A percentile compares a stretch with the other conserved stretches of the same genome.
phyloP scores from a whole-genome alignment of 805 yeast genomes.

The Kluyveromyces wickerhamii region DNA sequence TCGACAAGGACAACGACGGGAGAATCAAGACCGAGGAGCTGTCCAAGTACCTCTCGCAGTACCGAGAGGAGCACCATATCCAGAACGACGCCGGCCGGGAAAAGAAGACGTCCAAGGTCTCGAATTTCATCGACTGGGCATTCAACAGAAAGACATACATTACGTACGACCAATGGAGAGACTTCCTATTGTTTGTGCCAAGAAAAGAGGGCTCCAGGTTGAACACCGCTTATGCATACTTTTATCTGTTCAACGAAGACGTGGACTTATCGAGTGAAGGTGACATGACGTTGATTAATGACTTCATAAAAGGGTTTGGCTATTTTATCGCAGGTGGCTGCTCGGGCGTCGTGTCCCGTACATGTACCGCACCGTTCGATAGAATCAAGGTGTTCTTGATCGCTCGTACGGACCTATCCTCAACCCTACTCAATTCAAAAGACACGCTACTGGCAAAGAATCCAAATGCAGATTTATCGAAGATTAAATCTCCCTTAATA shows the following conservation, averaged over 20 bases:
- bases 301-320: constrained; percentile 75
- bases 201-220: constrained; percentile 66
- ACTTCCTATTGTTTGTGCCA: constrained; percentile 77
- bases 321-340: constrained; percentile 92
- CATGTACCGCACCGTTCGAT: constrained; percentile 96
- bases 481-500: constrained; percentile 63
- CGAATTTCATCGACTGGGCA: constrained; percentile 27
- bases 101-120: constrained; percentile 10
- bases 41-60: constrained; percentile 48
- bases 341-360: constrained; percentile 92
- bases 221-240: constrained; percentile 72
- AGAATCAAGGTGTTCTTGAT: constrained; percentile 88
- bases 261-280: constrained; percentile 83
- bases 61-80: constrained; percentile 30
- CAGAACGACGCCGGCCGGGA: constrained; percentile 5
- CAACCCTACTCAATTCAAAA: constrained; percentile 57
- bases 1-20: constrained; percentile 73
- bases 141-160: constrained; percentile 39
- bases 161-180: constrained; percentile 80
- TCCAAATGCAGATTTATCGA: constrained; percentile 31
- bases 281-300: constrained; percentile 78
- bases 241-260: constrained; percentile 52
- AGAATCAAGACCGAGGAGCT: constrained; percentile 58
- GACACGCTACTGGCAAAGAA: constrained; percentile 37
- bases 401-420: constrained; percentile 77